These are phyloP conservation scores for Cerioporus squamosus DNA, from an alignment of 1,284 basidiomycete genomes.

Conservation along the genomic window DNA sequence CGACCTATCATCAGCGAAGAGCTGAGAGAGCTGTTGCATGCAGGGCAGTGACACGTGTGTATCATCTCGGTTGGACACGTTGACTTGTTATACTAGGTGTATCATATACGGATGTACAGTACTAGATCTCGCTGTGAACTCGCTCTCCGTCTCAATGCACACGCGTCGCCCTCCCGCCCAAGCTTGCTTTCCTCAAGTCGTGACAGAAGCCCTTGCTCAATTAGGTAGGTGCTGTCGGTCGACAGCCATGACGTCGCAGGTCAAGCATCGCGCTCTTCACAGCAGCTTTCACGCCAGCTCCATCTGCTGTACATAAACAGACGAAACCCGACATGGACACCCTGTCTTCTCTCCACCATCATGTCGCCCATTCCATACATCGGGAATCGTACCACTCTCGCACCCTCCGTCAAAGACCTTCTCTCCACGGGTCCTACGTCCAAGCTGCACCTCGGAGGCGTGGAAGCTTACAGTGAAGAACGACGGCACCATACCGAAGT, in stretches of 20 bases:
- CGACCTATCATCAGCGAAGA: constrained; percentile 20
- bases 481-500: constrained; percentile 8
- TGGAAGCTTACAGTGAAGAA: constrained; percentile 5
- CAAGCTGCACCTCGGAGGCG: background rate
- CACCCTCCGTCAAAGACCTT: constrained; percentile 4
- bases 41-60: constrained; percentile 18
- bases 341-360: too few species aligned
- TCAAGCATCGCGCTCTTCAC: too few species aligned
- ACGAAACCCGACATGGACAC: too few species aligned
- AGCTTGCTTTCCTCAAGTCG: background rate
- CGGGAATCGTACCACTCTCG: background rate
- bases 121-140: constrained; percentile 1
- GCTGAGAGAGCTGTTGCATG: constrained; percentile 19
- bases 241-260: constrained; percentile 1
- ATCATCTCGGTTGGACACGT: constrained; percentile 9
- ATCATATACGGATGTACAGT: constrained; percentile 7
- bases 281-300: too few species aligned
- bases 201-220: background rate
- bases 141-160: background rate
- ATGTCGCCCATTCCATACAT: constrained; percentile 3
- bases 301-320: too few species aligned
- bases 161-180: background rate
- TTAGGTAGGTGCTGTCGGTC: background rate
- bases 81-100: constrained; percentile 21
- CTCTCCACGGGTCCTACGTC: constrained; percentile 2